Evolutionary conservation across 257 asterid genomes (phyloP), one percentile per base, ranked within the genome.

Genomic region (Ehretia macrophylla): DNA sequence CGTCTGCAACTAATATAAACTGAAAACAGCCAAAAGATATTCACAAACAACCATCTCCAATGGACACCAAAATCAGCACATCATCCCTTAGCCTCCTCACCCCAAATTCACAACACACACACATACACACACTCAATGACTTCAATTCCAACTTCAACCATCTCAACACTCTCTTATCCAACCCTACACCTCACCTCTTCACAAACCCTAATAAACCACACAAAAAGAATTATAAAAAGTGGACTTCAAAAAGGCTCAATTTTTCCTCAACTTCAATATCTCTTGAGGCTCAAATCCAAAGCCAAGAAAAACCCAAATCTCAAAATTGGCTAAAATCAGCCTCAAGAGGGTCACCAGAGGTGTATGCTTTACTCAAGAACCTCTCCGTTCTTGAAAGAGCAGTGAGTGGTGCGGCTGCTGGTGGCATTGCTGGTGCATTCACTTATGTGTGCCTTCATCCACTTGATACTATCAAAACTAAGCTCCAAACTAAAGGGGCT

Each of bases 401-500:
- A 3, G 38, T 80, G 22, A 81, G 81, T 56, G 99, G 96, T 11
- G 97, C 94, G 10, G 95, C 56, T 12, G 95, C 74, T 12, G 99
- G 97, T 10, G 99, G 97, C 16, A 81, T 85, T 61, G 99, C 97
- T 20, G 99, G 99, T 48, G 99, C 99, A 5, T 84, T 93, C 68
- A 89, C 99, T 23, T 89, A 93, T 54, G 99, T 89, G 8, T 89
- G 96, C 64, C 95, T 93, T 48, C 97, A 71, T 18, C 97, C 97
- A 0, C 96, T 93, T 17, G 97, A 89, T 62, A 80, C 96, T 8
- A 82, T 92, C 66, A 92, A 88, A 74, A 93, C 97, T 63, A 93
- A 86, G 90, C 95, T 93, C 56, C 99, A 93, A 72, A 89, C 97
- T 0, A 89, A 79, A 67, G 99, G 99, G 67, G 99, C 99, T 13